These are phyloP conservation scores for Backusella tuberculispora DNA, from an alignment of 192 early-diverging fungal genomes.

Conservation along the genomic window DNA sequence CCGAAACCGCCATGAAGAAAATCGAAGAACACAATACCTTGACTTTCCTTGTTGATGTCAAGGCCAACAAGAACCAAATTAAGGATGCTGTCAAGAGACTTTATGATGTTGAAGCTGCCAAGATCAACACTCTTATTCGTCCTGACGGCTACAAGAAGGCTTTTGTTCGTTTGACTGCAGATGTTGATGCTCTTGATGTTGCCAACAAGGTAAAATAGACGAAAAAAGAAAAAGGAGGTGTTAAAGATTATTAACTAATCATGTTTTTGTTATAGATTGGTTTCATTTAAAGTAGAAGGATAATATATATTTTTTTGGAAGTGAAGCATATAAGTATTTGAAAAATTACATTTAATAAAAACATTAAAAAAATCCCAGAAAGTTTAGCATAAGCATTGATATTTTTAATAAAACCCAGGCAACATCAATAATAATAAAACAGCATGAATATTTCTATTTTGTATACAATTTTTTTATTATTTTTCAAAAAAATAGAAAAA, in stretches of 20 bases:
- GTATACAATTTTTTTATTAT: no score
- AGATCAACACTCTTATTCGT: conserved; percentile 97
- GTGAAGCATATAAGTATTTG: background rate
- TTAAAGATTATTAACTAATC: no score
- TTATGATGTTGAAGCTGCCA: conserved; percentile 94
- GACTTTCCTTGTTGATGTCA: conserved; percentile 95
- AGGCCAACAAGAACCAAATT: conserved; percentile 98
- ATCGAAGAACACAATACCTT: conserved; percentile 99
- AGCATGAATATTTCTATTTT: no score
- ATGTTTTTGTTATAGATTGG: conserved; percentile 43
- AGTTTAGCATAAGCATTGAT: no score
- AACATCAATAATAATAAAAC: background rate
- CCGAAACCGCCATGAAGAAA: conserved; percentile 99
- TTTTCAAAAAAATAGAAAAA: background rate
- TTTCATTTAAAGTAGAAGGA: conserved; percentile 49
- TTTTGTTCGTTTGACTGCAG: conserved; percentile 94
- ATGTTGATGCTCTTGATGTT: conserved; percentile 97
- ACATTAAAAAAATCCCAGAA: no score
- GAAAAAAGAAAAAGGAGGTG: background rate
- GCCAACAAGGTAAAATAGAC: conserved; percentile 77
- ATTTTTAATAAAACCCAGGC: no score
- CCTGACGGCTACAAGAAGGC: conserved; percentile 99
- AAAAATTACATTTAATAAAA: no score
- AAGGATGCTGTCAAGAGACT: conserved; percentile 96
- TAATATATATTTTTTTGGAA: background rate